Conservation (phyloP, 2,329 filamentous ascomycete species). For the Fusarium sp. region DNA sequence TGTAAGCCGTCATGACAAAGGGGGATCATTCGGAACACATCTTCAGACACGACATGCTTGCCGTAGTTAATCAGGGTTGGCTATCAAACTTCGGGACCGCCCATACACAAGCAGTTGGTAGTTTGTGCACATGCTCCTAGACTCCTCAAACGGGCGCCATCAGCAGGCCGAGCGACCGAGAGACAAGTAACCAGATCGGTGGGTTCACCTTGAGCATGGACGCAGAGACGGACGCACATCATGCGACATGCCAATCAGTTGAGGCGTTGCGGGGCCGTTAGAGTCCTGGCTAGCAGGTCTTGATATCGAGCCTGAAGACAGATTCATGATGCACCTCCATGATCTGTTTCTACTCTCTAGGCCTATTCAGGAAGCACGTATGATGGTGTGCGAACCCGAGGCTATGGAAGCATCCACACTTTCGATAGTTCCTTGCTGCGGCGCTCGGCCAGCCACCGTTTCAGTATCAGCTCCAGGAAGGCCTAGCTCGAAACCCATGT, state of each 20-base stretch:
- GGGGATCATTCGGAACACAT: not conserved
- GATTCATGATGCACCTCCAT: constrained; percentile 26
- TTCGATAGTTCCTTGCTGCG: constrained; percentile 10
- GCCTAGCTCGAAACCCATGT: constrained; percentile 31
- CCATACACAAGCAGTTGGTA: constrained; percentile 10
- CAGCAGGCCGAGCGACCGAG: constrained; percentile 1
- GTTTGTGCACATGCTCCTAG: not conserved
- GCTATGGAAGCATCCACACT: constrained; percentile 36
- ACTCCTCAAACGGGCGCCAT: constrained; percentile 8
- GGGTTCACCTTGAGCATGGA: constrained; percentile 10
- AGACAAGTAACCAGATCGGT: constrained; percentile 21
- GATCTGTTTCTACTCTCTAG: constrained; percentile 15
- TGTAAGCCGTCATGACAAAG: not conserved
- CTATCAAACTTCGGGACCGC: constrained; percentile 17
- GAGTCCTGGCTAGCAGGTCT: constrained; percentile 10
- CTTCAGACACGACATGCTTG: constrained; percentile 3
- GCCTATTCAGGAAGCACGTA: constrained; percentile 24
- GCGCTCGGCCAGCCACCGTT: constrained; percentile 40
- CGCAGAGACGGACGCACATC: constrained; percentile 18
- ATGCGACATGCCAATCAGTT: constrained; percentile 25
- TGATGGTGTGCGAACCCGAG: constrained; percentile 39
- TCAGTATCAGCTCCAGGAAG: constrained; percentile 45
- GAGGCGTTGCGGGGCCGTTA: constrained; percentile 14
- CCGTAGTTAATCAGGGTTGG: constrained; percentile 6
- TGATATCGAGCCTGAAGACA: constrained; percentile 13